Percentiles rank a stretch among this genome's conserved stretches.
Conservation (phyloP, 2,329 filamentous ascomycete genomes). For the Trichocomaceae sp. region DNA sequence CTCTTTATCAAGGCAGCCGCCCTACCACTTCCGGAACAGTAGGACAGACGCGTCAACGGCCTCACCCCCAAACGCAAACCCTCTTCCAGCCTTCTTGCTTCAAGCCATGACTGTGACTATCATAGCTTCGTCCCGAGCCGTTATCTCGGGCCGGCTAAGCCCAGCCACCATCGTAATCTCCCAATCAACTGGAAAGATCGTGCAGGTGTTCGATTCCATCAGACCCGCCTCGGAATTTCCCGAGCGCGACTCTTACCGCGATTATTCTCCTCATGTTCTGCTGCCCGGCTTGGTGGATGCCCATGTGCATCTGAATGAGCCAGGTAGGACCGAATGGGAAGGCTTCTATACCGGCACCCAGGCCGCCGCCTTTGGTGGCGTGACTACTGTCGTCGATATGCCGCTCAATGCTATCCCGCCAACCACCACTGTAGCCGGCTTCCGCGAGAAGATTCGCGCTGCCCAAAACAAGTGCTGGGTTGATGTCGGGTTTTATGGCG, state of each 20-base stretch:
- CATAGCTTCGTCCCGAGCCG: slow-evolving; percentile 74
- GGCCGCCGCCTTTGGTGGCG: slow-evolving; percentile 89
- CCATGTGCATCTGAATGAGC: slow-evolving; percentile 96
- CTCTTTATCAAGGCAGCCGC: not conserved
- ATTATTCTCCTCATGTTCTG: slow-evolving; percentile 78
- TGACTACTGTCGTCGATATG: slow-evolving; percentile 97
- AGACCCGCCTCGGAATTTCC: slow-evolving; percentile 73
- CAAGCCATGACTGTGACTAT: slow-evolving; percentile 39
- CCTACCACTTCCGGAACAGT: not conserved
- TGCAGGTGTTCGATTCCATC: slow-evolving; percentile 64
- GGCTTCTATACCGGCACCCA: slow-evolving; percentile 93
- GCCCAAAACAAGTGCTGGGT: slow-evolving; percentile 90
- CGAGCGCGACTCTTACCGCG: slow-evolving; percentile 62
- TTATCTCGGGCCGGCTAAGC: slow-evolving; percentile 69
- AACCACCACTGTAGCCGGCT: slow-evolving; percentile 76
- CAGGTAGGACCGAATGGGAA: slow-evolving; percentile 95
- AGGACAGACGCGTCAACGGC: not conserved
- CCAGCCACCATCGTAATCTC: slow-evolving; percentile 80
- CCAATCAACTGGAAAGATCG: slow-evolving; percentile 72
- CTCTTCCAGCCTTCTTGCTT: not conserved
- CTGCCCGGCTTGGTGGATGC: slow-evolving; percentile 91
- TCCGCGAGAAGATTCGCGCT: slow-evolving; percentile 79
- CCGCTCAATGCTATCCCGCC: slow-evolving; percentile 94
- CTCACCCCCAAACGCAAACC: not conserved
- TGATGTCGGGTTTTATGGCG: slow-evolving; percentile 97